A percentile compares a stretch with the other conserved stretches of the same genome.
phyloP scores from a whole-genome alignment of 2,329 filamentous ascomycete genomes.

The Phyllosticta citribraziliensis region DNA sequence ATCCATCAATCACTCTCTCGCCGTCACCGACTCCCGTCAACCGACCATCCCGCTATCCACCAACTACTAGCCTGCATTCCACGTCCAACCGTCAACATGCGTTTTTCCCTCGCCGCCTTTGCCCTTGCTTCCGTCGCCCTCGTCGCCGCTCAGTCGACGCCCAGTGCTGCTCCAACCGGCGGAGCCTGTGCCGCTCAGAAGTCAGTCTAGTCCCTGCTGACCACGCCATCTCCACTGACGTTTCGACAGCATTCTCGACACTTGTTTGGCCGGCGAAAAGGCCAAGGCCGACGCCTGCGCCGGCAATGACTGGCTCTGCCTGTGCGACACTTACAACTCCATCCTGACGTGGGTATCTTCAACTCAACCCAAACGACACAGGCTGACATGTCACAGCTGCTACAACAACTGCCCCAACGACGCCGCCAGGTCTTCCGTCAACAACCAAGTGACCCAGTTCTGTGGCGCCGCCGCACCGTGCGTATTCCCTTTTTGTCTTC shows the following conservation, averaged over 20 bases:
- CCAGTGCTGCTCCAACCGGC: neutral
- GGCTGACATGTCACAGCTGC: constrained; percentile 34
- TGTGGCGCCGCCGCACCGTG: constrained; percentile 35
- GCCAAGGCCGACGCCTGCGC: constrained; percentile 35
- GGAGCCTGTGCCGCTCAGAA: constrained; percentile 26
- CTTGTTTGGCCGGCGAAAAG: constrained; percentile 35
- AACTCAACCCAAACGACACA: neutral
- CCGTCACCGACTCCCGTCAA: neutral
- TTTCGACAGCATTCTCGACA: constrained; percentile 38
- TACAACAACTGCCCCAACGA: constrained; percentile 54
- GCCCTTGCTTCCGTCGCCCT: constrained; percentile 10
- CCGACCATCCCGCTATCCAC: neutral
- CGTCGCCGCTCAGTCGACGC: constrained; percentile 9
- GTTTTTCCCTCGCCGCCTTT: constrained; percentile 4
- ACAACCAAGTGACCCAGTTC: constrained; percentile 27
- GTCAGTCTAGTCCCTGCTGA: constrained; percentile 18
- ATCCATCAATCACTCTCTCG: neutral
- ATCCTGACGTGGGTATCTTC: constrained; percentile 37
- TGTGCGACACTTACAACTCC: constrained; percentile 47
- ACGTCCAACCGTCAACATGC: constrained; percentile 1
- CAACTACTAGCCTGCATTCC: neutral
- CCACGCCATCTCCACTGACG: neutral
- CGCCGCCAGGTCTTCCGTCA: constrained; percentile 21
- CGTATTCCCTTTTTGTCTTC: constrained; percentile 11
- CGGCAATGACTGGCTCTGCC: constrained; percentile 44